Percentiles rank a stretch among this genome's conserved stretches.
Conservation (phyloP, 148 eudicot species). For the Rhododendron kiyosumense region DNA sequence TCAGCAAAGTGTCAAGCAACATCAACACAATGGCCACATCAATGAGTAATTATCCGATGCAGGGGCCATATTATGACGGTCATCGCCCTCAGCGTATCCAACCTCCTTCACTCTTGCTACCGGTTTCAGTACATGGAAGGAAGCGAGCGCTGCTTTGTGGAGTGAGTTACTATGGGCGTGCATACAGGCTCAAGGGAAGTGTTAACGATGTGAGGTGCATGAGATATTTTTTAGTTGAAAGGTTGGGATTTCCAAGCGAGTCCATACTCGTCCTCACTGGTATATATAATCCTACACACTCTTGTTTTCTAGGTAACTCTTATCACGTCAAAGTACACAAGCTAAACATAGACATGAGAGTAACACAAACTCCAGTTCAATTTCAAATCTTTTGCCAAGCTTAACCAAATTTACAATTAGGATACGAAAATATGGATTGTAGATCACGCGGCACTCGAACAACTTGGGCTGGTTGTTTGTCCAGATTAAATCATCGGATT, state of each 20-base stretch:
- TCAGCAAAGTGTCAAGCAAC: not conserved
- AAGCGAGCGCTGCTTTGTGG: constrained; percentile 43
- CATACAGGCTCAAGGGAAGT: constrained; percentile 31
- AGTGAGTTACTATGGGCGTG: constrained; percentile 32
- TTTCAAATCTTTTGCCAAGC: not conserved
- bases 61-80: constrained; percentile 1
- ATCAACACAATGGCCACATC: not conserved
- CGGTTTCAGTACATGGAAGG: constrained; percentile 23
- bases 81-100: not conserved
- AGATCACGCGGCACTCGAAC: not conserved
- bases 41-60: not conserved
- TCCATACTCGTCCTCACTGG: constrained; percentile 39
- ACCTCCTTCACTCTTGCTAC: constrained; percentile 10
- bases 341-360: not conserved
- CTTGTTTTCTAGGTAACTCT: not conserved
- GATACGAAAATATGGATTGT: not conserved
- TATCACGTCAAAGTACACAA: not conserved
- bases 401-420: not conserved
- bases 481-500: not conserved
- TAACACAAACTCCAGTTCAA: not conserved
- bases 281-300: constrained; percentile 1
- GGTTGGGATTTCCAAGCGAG: constrained; percentile 25
- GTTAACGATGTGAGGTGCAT: constrained; percentile 30
- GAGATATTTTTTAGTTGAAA: constrained; percentile 22
- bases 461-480: not conserved